Conservation (phyloP, 768 basidiomycete genomes). For the Crucibulum laeve region DNA sequence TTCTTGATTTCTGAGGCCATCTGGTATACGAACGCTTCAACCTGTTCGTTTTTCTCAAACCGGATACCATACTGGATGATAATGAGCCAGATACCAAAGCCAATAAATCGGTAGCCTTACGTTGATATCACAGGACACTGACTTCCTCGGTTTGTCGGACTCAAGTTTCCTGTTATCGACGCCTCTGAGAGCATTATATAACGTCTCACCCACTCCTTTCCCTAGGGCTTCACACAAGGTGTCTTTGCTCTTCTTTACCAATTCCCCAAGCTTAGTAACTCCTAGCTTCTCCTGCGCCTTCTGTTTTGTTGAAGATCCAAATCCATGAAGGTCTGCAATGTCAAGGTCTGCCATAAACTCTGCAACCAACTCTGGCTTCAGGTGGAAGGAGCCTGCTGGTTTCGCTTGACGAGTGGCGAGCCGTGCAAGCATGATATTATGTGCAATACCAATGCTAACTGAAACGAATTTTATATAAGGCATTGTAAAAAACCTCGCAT, state of each 20-base stretch:
- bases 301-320: slow-evolving; percentile 69
- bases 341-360: slow-evolving; percentile 62
- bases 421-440: slow-evolving; percentile 90
- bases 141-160: slow-evolving; percentile 82
- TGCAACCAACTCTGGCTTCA: slow-evolving; percentile 48
- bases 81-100: background rate
- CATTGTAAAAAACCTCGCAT: background rate
- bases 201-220: slow-evolving; percentile 73
- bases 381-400: slow-evolving; percentile 82
- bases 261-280: slow-evolving; percentile 62
- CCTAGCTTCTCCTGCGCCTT: slow-evolving; percentile 83
- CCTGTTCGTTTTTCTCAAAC: slow-evolving; percentile 79
- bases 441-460: slow-evolving; percentile 91
- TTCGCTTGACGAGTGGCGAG: slow-evolving; percentile 90
- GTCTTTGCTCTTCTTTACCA: slow-evolving; percentile 58
- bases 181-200: slow-evolving; percentile 82
- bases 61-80: slow-evolving; percentile 89
- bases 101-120: slow-evolving; percentile 40
- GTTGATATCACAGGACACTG: slow-evolving; percentile 93
- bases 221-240: slow-evolving; percentile 73
- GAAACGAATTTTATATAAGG: background rate
- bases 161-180: slow-evolving; percentile 78
- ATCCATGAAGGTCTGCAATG: slow-evolving; percentile 82
- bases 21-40: slow-evolving; percentile 70
- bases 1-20: slow-evolving; percentile 76